A percentile compares a stretch with the other conserved stretches of the same genome.
These are phyloP conservation scores for Micractinium sp. DNA, from an alignment of 139 green algal genomes.

Conservation along the genomic window DNA sequence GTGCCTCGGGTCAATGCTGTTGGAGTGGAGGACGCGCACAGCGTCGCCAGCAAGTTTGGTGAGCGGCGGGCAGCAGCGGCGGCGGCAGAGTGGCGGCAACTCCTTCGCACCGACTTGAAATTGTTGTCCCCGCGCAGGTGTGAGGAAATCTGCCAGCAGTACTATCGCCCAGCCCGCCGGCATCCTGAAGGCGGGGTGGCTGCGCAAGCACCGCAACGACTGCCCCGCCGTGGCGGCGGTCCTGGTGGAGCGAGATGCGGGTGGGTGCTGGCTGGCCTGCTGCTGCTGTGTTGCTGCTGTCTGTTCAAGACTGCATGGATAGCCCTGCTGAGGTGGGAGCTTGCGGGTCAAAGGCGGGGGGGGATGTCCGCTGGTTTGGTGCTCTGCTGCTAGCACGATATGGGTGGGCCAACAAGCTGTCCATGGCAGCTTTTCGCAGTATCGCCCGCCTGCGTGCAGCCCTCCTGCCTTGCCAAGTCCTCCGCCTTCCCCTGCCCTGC, in stretches of 20 bases:
- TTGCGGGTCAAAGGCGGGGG: no score
- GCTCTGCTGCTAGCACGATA: no score
- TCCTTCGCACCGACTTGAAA: background rate
- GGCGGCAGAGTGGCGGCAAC: background rate
- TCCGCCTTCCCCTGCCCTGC: background rate
- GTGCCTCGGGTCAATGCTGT: slow-evolving; percentile 10
- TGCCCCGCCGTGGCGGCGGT: slow-evolving; percentile 57
- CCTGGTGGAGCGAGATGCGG: slow-evolving; percentile 45
- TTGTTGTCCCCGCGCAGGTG: background rate
- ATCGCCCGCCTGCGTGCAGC: background rate
- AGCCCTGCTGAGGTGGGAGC: no score
- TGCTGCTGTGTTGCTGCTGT: background rate
- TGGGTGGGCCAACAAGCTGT: no score
- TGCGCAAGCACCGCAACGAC: slow-evolving; percentile 61
- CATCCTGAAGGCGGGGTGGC: slow-evolving; percentile 64
- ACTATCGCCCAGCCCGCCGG: background rate
- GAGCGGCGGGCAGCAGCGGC: background rate
- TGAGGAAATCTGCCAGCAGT: background rate
- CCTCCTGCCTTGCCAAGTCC: background rate
- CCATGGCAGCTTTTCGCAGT: background rate
- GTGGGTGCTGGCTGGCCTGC: background rate
- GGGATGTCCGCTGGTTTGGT: no score
- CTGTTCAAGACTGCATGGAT: background rate
- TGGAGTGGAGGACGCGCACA: slow-evolving; percentile 22
- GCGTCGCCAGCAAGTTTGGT: slow-evolving; percentile 16